These are phyloP conservation scores for Monosporascus cannonballus DNA, from an alignment of 2,329 filamentous ascomycete species.

Conservation along the genomic window DNA sequence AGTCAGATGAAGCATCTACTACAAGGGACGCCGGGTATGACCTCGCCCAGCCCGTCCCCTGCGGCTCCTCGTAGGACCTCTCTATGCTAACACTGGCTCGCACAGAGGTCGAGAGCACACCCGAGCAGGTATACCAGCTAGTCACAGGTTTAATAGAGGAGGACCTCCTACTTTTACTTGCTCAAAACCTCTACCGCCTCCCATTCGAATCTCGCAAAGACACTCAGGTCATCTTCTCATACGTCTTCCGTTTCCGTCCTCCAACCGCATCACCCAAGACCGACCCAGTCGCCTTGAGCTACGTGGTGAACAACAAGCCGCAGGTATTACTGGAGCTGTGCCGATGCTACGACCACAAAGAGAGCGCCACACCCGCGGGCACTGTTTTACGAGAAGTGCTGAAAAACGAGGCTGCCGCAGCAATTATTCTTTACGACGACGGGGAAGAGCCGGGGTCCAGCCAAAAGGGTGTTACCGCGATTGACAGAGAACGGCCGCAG, in stretches of 20 bases:
- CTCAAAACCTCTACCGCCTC: slow-evolving; percentile 73
- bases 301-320: slow-evolving; percentile 79
- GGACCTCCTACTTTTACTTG: slow-evolving; percentile 80
- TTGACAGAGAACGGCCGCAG: slow-evolving; percentile 70
- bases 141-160: slow-evolving; percentile 82
- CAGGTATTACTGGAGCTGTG: slow-evolving; percentile 86
- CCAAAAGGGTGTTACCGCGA: slow-evolving; percentile 68
- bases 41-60: not conserved
- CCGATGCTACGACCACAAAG: slow-evolving; percentile 80
- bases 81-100: slow-evolving; percentile 10
- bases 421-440: slow-evolving; percentile 89
- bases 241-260: slow-evolving; percentile 84
- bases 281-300: slow-evolving; percentile 80
- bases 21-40: slow-evolving; percentile 82
- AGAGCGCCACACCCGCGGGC: slow-evolving; percentile 87
- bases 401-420: slow-evolving; percentile 86
- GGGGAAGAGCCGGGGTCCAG: slow-evolving; percentile 64
- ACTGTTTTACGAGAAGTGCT: slow-evolving; percentile 81
- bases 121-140: slow-evolving; percentile 82
- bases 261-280: slow-evolving; percentile 58
- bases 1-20: slow-evolving; percentile 88
- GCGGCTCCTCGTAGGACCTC: slow-evolving; percentile 1
- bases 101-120: slow-evolving; percentile 75
- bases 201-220: slow-evolving; percentile 97
- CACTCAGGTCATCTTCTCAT: slow-evolving; percentile 91